These are phyloP conservation scores for Astrothelium subdiscretum DNA, from an alignment of 495 filamentous ascomycete genomes.

Conservation along the genomic window DNA sequence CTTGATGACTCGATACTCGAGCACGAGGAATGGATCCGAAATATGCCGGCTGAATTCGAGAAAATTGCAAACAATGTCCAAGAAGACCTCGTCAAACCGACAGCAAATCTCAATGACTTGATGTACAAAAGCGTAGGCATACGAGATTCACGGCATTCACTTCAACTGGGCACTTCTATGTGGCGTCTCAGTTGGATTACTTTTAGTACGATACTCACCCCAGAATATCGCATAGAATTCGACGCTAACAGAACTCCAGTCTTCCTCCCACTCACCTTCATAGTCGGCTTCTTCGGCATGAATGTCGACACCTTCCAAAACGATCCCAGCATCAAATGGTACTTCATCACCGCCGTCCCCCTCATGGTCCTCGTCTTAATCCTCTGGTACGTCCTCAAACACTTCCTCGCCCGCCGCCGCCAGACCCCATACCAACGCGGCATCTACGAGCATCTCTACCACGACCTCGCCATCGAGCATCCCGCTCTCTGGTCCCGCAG, in stretches of 20 bases:
- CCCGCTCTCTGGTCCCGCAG: slow-evolving; percentile 38
- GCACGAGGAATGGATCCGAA: slow-evolving; percentile 32
- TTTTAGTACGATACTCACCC: slow-evolving; percentile 29
- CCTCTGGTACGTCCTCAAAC: slow-evolving; percentile 40
- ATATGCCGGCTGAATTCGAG: slow-evolving; percentile 29
- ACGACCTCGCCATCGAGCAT: slow-evolving; percentile 33
- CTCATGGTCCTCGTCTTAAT: slow-evolving; percentile 36
- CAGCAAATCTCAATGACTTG: slow-evolving; percentile 34
- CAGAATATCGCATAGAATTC: slow-evolving; percentile 21
- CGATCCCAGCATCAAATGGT: slow-evolving; percentile 41
- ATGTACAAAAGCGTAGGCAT: slow-evolving; percentile 48
- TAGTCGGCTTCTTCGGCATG: slow-evolving; percentile 44
- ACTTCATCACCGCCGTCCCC: slow-evolving; percentile 36
- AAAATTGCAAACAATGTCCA: slow-evolving; percentile 33
- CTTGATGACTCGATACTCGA: slow-evolving; percentile 23
- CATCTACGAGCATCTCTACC: slow-evolving; percentile 39
- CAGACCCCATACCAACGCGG: slow-evolving; percentile 39
- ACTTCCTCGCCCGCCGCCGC: slow-evolving; percentile 31
- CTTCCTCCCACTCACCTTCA: slow-evolving; percentile 44
- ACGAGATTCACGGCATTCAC: slow-evolving; percentile 38
- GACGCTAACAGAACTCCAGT: slow-evolving; percentile 8
- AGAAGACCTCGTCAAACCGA: slow-evolving; percentile 41
- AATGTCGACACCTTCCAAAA: slow-evolving; percentile 34
- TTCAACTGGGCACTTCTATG: slow-evolving; percentile 40
- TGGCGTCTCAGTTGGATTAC: slow-evolving; percentile 29